Conservation (phyloP, 345 rosid species). For the Heritiera fomes region DNA sequence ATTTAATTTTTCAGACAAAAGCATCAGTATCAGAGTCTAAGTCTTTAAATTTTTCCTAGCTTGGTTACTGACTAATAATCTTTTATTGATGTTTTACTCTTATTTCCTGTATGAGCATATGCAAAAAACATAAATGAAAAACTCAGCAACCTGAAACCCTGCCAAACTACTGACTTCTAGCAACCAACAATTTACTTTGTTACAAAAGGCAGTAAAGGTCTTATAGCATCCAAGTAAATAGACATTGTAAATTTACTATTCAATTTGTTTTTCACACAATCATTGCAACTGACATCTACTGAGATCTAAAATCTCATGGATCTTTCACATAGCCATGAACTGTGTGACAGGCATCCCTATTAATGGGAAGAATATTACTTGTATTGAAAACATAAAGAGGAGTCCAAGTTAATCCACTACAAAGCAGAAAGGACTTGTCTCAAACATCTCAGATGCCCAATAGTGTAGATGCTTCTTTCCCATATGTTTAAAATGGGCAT, state of each 20-base stretch:
- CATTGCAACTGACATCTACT: not conserved
- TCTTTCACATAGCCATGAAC: slow-evolving; percentile 1
- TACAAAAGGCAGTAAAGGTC: not conserved
- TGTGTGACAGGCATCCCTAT: not conserved
- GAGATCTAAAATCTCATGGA: not conserved
- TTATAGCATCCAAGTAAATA: slow-evolving; percentile 9
- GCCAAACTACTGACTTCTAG: not conserved
- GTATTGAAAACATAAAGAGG: not conserved
- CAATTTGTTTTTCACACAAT: not conserved
- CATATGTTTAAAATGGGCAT: not conserved
- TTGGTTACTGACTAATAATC: slow-evolving; percentile 1
- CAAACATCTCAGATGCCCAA: slow-evolving; percentile 4
- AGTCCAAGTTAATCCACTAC: not conserved
- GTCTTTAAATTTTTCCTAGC: not conserved
- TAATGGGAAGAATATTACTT: not conserved
- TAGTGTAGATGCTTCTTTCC: slow-evolving; percentile 7
- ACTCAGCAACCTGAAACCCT: not conserved
- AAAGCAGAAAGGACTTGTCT: not conserved
- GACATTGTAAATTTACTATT: not conserved
- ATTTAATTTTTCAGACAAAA: not conserved
- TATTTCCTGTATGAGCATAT: not conserved
- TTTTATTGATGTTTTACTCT: not conserved
- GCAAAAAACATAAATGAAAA: not conserved
- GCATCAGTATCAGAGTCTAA: not conserved
- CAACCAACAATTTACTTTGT: not conserved